Percentiles rank a stretch among this genome's conserved stretches.
phyloP scores from a whole-genome alignment of 108 stramenopile genomes.

The Chaetoceros tenuissimus region DNA sequence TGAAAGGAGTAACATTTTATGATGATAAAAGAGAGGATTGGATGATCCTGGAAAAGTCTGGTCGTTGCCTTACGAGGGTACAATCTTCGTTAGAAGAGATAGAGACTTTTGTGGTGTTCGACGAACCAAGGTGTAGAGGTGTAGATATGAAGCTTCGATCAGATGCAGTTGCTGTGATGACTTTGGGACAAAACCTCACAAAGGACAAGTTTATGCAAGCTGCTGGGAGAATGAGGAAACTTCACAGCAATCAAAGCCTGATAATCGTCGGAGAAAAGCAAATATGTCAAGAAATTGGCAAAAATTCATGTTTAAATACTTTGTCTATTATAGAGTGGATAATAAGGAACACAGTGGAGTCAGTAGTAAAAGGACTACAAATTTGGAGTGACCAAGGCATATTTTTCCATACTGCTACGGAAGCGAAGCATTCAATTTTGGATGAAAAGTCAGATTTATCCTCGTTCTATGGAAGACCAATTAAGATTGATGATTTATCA shows the following conservation, averaged over 20 bases:
- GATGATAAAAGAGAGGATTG: conserved; percentile 20
- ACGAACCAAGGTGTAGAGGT: conserved; percentile 51
- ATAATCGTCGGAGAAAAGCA: conserved; percentile 24
- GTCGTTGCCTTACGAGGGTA: conserved; percentile 20
- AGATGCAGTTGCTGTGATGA: conserved; percentile 38
- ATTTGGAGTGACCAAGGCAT: conserved; percentile 35
- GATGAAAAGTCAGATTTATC: conserved; percentile 13
- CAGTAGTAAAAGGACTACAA: conserved; percentile 17
- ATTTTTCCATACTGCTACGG: conserved; percentile 19
- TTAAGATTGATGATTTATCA: conserved; percentile 1
- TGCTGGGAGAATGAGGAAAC: conserved; percentile 38
- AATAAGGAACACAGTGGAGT: conserved; percentile 40
- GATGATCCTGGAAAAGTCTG: conserved; percentile 29
- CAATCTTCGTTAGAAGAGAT: conserved; percentile 25
- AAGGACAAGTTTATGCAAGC: conserved; percentile 63
- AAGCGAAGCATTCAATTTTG: conserved; percentile 6
- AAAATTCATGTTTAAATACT: conserved; percentile 4
- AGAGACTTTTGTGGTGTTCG: conserved; percentile 42
- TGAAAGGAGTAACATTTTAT: conserved; percentile 23
- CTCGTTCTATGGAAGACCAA: conserved; percentile 22
- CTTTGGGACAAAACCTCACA: conserved; percentile 34
- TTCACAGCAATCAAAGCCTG: conserved; percentile 30
- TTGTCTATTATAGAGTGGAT: conserved; percentile 26
- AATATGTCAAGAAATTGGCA: background rate
- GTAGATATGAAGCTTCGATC: conserved; percentile 39